These are phyloP conservation scores for Coniferiporia weirii DNA, from an alignment of 1,284 basidiomycete genomes.

Conservation along the genomic window DNA sequence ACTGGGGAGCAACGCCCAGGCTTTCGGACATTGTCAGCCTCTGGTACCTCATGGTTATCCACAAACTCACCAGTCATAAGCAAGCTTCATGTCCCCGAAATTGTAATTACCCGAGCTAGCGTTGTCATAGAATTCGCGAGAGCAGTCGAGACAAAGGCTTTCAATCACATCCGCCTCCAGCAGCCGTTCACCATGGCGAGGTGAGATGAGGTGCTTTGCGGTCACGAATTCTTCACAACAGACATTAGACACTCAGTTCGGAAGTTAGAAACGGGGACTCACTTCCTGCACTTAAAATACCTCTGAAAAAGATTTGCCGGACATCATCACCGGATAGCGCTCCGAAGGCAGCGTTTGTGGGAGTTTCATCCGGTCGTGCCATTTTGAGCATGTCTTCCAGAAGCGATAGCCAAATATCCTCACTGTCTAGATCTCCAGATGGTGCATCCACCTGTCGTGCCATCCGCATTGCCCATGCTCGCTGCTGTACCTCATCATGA, in stretches of 20 bases:
- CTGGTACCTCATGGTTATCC: not conserved
- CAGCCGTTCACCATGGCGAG: constrained; percentile 44
- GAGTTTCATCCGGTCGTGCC: constrained; percentile 57
- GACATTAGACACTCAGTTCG: not conserved
- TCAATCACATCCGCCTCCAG: constrained; percentile 57
- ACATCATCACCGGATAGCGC: constrained; percentile 68
- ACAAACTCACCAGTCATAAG: constrained; percentile 80
- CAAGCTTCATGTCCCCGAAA: constrained; percentile 89
- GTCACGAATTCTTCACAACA: constrained; percentile 65
- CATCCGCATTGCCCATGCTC: constrained; percentile 83
- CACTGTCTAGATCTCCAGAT: constrained; percentile 49
- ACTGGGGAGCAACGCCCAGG: constrained; percentile 64
- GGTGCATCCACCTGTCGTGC: constrained; percentile 64
- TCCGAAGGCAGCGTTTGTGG: constrained; percentile 72
- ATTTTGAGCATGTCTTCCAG: constrained; percentile 88
- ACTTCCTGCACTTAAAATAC: constrained; percentile 82
- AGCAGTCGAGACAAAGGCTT: constrained; percentile 73
- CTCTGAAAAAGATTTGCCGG: constrained; percentile 74
- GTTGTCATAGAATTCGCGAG: constrained; percentile 90
- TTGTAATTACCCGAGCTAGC: constrained; percentile 88
- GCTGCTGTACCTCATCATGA: constrained; percentile 62
- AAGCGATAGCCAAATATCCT: constrained; percentile 79
- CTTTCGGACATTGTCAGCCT: constrained; percentile 36
- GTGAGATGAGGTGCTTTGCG: constrained; percentile 62
- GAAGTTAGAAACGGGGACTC: constrained; percentile 37